Evolutionary conservation across 73 alveolate species (phyloP).

Genomic region (Tetrahymena elliotti): DNA sequence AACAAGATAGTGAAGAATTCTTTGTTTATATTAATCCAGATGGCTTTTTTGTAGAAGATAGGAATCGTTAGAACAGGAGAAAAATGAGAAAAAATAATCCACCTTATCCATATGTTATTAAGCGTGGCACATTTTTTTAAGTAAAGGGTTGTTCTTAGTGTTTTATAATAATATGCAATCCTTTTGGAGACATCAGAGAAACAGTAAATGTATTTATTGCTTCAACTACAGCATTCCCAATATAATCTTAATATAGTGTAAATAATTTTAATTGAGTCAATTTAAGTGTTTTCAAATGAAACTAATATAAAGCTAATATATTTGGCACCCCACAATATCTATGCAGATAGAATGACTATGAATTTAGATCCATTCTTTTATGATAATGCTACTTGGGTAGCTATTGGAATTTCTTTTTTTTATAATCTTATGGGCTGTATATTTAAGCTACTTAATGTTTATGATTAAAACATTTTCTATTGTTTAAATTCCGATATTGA

Average conservation of each 20-base stretch:
- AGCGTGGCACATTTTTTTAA: neutral
- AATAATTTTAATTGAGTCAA: neutral
- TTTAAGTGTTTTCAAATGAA: neutral
- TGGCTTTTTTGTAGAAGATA: neutral
- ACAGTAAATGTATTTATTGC: neutral
- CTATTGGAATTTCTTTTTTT: neutral
- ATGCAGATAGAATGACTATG: neutral
- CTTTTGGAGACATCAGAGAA: neutral
- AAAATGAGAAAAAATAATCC: neutral
- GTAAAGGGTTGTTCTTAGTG: neutral
- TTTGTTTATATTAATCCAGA: neutral
- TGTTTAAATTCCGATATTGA: neutral
- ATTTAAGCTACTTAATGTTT: neutral
- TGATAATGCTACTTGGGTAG: neutral
- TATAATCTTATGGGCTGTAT: neutral
- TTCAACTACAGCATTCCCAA: neutral
- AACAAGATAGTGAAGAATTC: neutral
- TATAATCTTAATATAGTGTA: neutral
- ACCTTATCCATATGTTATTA: neutral
- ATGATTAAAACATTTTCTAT: neutral
- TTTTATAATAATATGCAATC: neutral
- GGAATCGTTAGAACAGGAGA: neutral
- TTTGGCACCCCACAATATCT: neutral
- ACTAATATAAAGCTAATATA: neutral
- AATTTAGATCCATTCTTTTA: neutral